Evolutionary conservation across 192 early-diverging fungal species (phyloP).

Genomic region (Tieghemiomyces parasiticus): DNA sequence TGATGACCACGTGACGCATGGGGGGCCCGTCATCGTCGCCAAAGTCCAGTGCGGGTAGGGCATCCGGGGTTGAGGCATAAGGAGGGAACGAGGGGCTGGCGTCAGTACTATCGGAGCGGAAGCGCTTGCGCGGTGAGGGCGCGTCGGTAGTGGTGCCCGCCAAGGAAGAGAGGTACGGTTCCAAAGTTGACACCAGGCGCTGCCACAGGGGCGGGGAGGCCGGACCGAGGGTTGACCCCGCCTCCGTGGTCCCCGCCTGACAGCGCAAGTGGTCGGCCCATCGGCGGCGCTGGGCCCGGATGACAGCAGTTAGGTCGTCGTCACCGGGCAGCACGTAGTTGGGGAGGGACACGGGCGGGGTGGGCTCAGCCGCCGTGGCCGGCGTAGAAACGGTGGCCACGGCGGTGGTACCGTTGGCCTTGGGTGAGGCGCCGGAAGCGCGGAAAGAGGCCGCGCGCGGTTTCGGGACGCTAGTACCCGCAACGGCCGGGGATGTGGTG

Average conservation of each 20-base stretch:
- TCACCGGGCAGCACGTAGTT: slow-evolving; percentile 3
- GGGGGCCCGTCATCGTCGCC: background rate
- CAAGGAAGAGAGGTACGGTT: background rate
- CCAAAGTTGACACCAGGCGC: background rate
- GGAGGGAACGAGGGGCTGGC: too few relatives aligned
- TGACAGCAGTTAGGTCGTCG: background rate
- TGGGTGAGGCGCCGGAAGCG: too few relatives aligned
- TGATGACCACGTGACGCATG: slow-evolving; percentile 41
- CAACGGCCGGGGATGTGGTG: background rate
- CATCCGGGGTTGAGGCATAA: too few relatives aligned
- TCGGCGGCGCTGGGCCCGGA: background rate
- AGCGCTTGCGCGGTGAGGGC: background rate
- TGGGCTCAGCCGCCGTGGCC: background rate
- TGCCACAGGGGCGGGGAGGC: too few relatives aligned
- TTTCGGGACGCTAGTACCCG: too few relatives aligned
- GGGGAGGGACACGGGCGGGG: background rate
- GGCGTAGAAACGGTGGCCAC: background rate
- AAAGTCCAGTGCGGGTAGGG: too few relatives aligned
- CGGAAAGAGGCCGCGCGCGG: too few relatives aligned
- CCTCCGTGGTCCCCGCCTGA: too few relatives aligned
- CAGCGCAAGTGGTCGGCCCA: background rate
- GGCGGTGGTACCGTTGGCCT: background rate
- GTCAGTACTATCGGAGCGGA: background rate
- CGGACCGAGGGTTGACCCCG: too few relatives aligned
- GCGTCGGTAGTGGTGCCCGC: background rate